Percentiles rank a stretch among this genome's conserved stretches.
These are phyloP conservation scores for Cicer cuneatum DNA, from an alignment of 306 rosid species.

Conservation along the genomic window DNA sequence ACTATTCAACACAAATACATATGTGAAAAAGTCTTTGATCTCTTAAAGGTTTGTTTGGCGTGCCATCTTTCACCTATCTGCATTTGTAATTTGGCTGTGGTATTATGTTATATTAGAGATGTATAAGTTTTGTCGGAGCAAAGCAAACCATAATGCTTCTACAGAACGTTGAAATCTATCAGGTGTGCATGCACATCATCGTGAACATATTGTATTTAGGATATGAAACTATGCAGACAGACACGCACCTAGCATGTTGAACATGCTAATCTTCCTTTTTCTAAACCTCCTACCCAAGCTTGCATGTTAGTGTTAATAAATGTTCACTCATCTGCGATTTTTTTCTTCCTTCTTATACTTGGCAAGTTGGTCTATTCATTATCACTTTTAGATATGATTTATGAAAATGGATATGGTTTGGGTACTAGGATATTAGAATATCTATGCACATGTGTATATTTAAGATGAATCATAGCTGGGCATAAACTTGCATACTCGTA, in stretches of 20 bases:
- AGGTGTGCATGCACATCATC: conserved; percentile 30
- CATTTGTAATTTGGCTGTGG: conserved; percentile 11
- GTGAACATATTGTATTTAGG: conserved; percentile 18
- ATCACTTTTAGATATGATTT: background rate
- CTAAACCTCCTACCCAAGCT: conserved; percentile 9
- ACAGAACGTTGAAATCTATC: conserved; percentile 31
- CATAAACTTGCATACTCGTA: background rate
- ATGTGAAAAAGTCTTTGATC: conserved; percentile 96
- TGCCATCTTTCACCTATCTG: conserved; percentile 21
- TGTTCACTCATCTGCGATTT: conserved; percentile 24
- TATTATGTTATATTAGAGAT: conserved; percentile 21
- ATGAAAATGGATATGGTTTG: no score
- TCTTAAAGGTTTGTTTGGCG: conserved; percentile 72
- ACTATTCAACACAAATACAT: conserved; percentile 85
- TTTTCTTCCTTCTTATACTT: conserved; percentile 35
- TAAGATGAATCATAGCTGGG: background rate
- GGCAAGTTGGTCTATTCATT: conserved; percentile 21
- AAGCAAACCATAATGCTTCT: conserved; percentile 33
- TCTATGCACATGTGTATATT: background rate
- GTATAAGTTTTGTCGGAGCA: conserved; percentile 11
- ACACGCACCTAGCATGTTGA: background rate
- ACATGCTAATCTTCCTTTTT: conserved; percentile 1
- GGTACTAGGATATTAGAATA: background rate
- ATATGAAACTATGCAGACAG: conserved; percentile 20
- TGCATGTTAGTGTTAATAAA: conserved; percentile 4